Evolutionary conservation across 495 filamentous ascomycete species (phyloP), one percentile per base, ranked within the genome.

Genomic region (Aspergillus taichungensis): DNA sequence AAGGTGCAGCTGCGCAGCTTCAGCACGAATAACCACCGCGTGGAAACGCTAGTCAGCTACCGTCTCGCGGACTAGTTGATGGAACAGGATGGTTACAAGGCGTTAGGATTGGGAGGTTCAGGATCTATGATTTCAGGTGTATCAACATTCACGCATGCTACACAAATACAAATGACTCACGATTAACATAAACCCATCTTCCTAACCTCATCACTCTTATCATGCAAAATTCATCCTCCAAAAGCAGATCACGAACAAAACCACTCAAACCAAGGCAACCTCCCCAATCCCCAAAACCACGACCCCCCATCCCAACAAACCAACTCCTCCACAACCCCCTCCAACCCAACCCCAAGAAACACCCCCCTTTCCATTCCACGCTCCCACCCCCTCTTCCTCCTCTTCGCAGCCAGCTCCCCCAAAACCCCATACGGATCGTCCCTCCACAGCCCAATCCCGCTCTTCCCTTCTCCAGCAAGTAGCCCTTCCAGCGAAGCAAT

Each of bases 11-110:
- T 98, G 53, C 75, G 94, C 54, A 94, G 91, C 47, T 98, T 96
- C 65, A 95, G 89, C 63, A 98, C 92, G 6, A 87, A 82, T 47
- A 92, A 80, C 54, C 92, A 98, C 62, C 75, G 83, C 6, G 94
- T 98, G 3, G 94, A 95, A 59, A 97, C 92, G 4, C 61, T 95
- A 34, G 92, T 98, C 34, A 94, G 87, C 67, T 98, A 98, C 66
- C 77, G 87, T 59, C 51, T 71, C 46, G 64, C 68, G 2, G 70
- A 73, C 50, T 73, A 42, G 52, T 8, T 30, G 12, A 13, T 31
- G 32, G 34, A 24, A 56, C 46, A 52, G 53, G 52, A 55, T 43
- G 39, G 45, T 37, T 37, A 54, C 30, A 45, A 50, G 47, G 40
- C 52, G 55, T 65, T 49, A 47, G 34, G 45, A 49, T 43, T 49